Base-by-base conservation (phyloP, 2,329 filamentous ascomycete genomes). In the Juglanconis juglandina region DNA sequence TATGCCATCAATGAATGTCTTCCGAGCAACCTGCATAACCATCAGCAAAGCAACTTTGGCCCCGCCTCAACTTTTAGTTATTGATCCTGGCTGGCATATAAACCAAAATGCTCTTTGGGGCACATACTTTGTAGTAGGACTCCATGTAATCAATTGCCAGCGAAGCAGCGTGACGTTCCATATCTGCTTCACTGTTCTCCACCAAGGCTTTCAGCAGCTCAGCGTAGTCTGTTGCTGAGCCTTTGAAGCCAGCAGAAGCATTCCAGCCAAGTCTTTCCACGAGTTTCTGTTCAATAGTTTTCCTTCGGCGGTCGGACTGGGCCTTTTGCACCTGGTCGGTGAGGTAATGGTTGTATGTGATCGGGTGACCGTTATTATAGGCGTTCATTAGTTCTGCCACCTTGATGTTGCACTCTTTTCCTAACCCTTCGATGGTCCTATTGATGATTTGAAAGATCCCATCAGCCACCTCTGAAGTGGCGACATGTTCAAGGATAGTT, bases 111-210 rank as follows among this genome's bases (percentile, higher is more conserved):
- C 17, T 17, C 17, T 17, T 17, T 17, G 17, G 17, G 17, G 2
- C 17, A 17, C 17, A 17, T 17, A 77, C 77, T 71, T 79, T 75
- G 67, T 80, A 80, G 64, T 79, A 80, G 1, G 77, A 75, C 53
- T 77, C 65, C 72, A 79, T 76, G 52, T 70, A 73, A 59, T 78
- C 72, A 6, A 74, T 59, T 9, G 73, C 74, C 54, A 76, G 70
- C 0, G 69, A 73, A 17, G 73, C 74, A 4, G 75, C 75, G 60
- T 69, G 72, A 2, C 58, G 58, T 46, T 73, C 69, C 72, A 76
- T 76, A 59, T 77, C 69, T 1, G 62, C 62, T 60, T 76, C 70
- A 6, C 58, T 63, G 60, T 56, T 2, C 35, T 34, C 48, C 10
- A 37, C 48, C 14, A 62, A 11, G 17, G 33, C n/a, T 9, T 46